phyloP scores from a whole-genome alignment of 306 rosid genomes.

The Dalbergia cochinchinensis region DNA sequence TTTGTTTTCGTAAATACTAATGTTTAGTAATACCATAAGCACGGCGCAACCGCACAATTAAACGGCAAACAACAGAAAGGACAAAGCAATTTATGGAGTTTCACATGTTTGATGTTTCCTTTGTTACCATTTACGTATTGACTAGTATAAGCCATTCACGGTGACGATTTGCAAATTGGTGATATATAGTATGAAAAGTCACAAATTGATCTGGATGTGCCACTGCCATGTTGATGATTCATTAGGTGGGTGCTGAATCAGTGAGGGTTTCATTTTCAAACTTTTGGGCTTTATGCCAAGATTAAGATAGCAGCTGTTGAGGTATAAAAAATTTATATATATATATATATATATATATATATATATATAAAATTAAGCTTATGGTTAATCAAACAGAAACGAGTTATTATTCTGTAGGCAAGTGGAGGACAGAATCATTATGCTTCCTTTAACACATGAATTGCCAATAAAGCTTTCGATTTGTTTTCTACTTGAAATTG shows the following conservation, averaged over 20 bases:
- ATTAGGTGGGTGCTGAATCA: constrained; percentile 21
- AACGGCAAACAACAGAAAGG: constrained; percentile 16
- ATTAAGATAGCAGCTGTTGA: neutral
- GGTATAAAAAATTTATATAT: neutral
- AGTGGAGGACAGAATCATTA: constrained; percentile 54
- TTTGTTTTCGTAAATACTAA: neutral
- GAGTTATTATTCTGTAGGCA: constrained; percentile 2
- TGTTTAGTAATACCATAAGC: neutral
- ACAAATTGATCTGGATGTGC: neutral
- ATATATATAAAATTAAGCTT: neutral
- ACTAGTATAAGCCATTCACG: constrained; percentile 1
- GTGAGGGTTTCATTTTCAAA: constrained; percentile 34
- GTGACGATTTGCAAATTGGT: neutral
- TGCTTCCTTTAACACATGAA: constrained; percentile 40
- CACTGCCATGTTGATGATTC: constrained; percentile 8
- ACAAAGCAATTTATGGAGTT: constrained; percentile 11
- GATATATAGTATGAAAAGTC: neutral
- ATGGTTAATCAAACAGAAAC: neutral
- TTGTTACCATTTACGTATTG: neutral
- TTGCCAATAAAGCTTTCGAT: constrained; percentile 15
- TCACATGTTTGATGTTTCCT: constrained; percentile 1
- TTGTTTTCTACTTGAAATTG: constrained; percentile 32
- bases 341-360: too few relatives aligned
- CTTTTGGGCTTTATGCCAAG: constrained; percentile 40
- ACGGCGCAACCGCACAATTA: neutral